Evolutionary conservation across 78 protist genomes (phyloP), one percentile per base, ranked within the genome.

Genomic region (Corallochytrium limacisporum): DNA sequence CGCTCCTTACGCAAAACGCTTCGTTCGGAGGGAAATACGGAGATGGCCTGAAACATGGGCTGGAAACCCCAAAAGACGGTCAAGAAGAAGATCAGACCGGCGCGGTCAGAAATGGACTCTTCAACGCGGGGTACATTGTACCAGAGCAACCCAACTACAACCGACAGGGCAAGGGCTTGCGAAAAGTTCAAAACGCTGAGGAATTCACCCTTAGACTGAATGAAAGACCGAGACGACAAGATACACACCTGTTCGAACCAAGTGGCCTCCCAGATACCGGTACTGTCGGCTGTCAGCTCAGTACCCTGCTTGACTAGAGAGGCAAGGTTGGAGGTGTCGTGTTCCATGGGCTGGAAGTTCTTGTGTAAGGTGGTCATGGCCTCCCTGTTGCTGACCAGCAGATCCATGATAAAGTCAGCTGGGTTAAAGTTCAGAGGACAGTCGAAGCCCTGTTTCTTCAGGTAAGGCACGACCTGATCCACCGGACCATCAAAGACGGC

Each of bases 361-460:
- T 15, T 54, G 29, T 54, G 35, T 15, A 28, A 18, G 35, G 35
- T 54, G 29, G 0, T 15, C 16, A 20, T 15, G 13, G 29, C 16
- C 13, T 54, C 13, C 60, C 32, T 54, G 60, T 53, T 50, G 37
- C 37, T 22, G 18, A 35, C 43, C 26, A 38, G 62, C 40, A 51
- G 42, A 7, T 74, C 65, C 22, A 74, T 9, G 36, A 70, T 16
- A 16, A 37, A 59, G 33, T 78, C 83, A 31, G 79, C 78, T 7
- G 74, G 77, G 70, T 79, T 73, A 59, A 67, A 71, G 60, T 68
- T 35, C 26, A 44, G 43, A 10, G 47, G 61, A 42, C 72, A 69
- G 10, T 59, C 65, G 62, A 33, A 35, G 24, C 85, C 85, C 6
- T 33, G 20, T 0, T 15, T 20, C 55, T 26, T 54, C 26, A 65